Base-by-base conservation (phyloP, 2,329 filamentous ascomycete genomes). In the Ophiocordyceps robertsii region DNA sequence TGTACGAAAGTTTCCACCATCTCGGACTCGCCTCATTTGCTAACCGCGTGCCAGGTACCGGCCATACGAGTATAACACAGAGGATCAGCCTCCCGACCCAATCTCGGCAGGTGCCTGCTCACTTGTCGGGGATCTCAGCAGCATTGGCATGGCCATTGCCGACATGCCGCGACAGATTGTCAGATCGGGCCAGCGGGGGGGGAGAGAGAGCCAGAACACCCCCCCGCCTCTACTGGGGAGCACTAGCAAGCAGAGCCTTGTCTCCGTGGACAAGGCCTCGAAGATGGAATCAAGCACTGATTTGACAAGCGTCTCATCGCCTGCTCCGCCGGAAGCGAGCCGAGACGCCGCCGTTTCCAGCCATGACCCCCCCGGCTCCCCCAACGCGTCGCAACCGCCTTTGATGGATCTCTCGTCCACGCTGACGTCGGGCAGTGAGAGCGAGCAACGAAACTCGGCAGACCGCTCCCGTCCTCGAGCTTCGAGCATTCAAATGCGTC, bases 81-180 rank as follows among this genome's bases (percentile, higher is more conserved):
- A 87, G 45, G 77, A 82, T 29, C 82, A 88, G 37, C 87, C 86
- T 0, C 79, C 75, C 53, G 87, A 92, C 49, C 86, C 87, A 0
- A 75, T 93, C 21, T 80, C 82, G 13, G 86, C 85, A 17, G 84
- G 79, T 14, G 80, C 86, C 0, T 76, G 78, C 37, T 85, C 88
- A 0, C 63, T 95, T 1, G 67, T 94, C n/a, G 83, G 84, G 6
- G 90, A 89, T n/a, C 68, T 92, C 38, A 80, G 82, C 24, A 82
- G 75, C 33, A 80, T 95, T 44, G 76, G 84, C 53, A 83, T 93
- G 73, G 85, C 86, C 1, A 71, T 94, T 35, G 84, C 84, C 1
- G 87, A 94, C 53, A 73, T 81, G 50, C 77, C 77, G 2, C 62
- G 71, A 16, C 71, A 77, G 45, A 58, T 79, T 6, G 75, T 77